Evolutionary conservation across 306 rosid genomes (phyloP).

Genomic region (Sophora flavescens): DNA sequence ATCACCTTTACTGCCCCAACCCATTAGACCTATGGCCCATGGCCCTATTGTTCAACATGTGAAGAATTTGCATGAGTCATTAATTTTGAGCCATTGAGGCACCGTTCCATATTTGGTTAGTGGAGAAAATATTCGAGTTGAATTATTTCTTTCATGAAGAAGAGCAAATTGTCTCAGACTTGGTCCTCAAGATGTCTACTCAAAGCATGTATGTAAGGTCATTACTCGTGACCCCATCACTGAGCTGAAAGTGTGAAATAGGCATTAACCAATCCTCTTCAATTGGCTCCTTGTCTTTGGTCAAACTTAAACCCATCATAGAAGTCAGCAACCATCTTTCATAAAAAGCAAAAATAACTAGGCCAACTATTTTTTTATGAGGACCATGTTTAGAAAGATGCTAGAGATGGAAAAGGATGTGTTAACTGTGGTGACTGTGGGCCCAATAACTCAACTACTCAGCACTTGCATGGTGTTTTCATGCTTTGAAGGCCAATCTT

Average conservation of each 20-base stretch:
- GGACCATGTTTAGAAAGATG: constrained; percentile 45
- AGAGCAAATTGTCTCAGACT: neutral
- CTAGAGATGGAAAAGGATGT: constrained; percentile 31
- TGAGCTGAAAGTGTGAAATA: constrained; percentile 34
- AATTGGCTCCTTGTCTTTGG: constrained; percentile 32
- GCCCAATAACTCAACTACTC: constrained; percentile 52
- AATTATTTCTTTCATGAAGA: constrained; percentile 28
- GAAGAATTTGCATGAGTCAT: constrained; percentile 14
- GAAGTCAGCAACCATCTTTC: constrained; percentile 40
- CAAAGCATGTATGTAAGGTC: constrained; percentile 36
- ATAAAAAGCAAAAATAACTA: neutral
- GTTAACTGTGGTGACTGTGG: constrained; percentile 38
- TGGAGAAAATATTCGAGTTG: neutral
- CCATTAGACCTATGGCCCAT: constrained; percentile 32
- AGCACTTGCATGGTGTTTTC: constrained; percentile 37
- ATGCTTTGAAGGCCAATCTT: constrained; percentile 39
- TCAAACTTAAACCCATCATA: constrained; percentile 36
- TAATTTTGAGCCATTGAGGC: neutral
- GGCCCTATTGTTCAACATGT: constrained; percentile 23
- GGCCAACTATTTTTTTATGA: constrained; percentile 8
- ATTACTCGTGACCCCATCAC: constrained; percentile 41
- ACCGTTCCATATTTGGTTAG: constrained; percentile 29
- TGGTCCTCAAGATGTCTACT: constrained; percentile 16
- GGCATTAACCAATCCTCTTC: constrained; percentile 36
- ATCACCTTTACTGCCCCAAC: constrained; percentile 22